Conservation (phyloP, 768 basidiomycete species). For the Pisolithus sp. region DNA sequence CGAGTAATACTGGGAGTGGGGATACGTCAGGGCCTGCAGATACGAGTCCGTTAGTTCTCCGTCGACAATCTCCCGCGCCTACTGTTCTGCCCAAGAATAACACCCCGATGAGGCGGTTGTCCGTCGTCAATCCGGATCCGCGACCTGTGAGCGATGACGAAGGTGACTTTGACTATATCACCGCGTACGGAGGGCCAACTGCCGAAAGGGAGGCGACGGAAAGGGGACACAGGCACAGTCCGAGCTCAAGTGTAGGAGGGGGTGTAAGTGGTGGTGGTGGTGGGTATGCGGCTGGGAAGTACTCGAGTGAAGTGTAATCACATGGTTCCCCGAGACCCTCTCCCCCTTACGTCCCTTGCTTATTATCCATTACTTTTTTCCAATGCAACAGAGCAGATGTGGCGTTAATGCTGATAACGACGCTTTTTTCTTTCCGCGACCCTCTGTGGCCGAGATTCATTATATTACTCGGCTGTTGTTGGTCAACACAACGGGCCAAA, state of each 20-base stretch:
- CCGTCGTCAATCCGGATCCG: constrained; percentile 25
- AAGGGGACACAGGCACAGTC: not conserved
- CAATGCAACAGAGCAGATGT: too few relatives aligned
- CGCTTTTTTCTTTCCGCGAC: too few relatives aligned
- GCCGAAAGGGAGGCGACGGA: constrained; percentile 13
- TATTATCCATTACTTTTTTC: not conserved
- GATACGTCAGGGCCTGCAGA: constrained; percentile 30
- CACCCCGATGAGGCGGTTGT: constrained; percentile 18
- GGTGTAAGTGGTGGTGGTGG: not conserved
- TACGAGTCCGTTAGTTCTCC: constrained; percentile 40
- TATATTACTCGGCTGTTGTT: too few relatives aligned
- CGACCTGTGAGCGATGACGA: constrained; percentile 31
- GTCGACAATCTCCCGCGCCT: constrained; percentile 41
- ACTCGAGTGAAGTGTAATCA: constrained; percentile 41
- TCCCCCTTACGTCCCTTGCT: not conserved
- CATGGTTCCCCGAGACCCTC: not conserved
- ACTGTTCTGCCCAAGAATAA: constrained; percentile 8
- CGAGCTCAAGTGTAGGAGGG: not conserved
- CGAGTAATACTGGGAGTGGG: constrained; percentile 11
- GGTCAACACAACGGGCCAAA: too few relatives aligned
- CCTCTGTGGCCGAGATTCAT: too few relatives aligned
- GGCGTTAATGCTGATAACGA: not conserved
- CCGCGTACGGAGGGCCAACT: constrained; percentile 36
- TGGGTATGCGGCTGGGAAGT: constrained; percentile 40
- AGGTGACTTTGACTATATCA: constrained; percentile 52